Base-by-base conservation (phyloP, 2,329 filamentous ascomycete genomes). In the Passalora sequoiae region DNA sequence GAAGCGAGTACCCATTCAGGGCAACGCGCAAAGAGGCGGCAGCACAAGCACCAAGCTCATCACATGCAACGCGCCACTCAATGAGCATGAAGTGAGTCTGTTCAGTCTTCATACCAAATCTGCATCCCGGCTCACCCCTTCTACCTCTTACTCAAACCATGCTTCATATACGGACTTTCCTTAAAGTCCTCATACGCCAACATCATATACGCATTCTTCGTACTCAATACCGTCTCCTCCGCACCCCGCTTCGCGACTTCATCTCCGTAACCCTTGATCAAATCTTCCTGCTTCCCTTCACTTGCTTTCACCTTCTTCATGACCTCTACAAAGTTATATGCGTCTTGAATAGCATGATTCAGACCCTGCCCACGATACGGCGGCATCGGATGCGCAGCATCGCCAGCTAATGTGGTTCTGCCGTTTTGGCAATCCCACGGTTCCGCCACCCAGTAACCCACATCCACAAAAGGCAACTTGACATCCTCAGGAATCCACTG, bases 281-380 rank as follows among this genome's bases (percentile, higher is more conserved):
- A 12, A 15, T 33, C 28, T 10, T 42, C 16, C 22, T 35, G 22
- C n/a, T 28, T 20, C 19, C n/a, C 16, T 13, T 37, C 27, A 10
- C 42, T 41, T 8, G 24, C 24, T 19, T 27, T 22, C 16, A 44
- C 17, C 17, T 40, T 39, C 13, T 40, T 40, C 35, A 50, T 27
- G 3, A 27, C 36, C 13, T 40, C 25, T 17, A 71, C 54, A 35
- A 68, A 66, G 40, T 67, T 64, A 24, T 57, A 49, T 8, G 62
- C 67, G 38, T 72, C 69, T 1, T 54, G 55, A 28, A 72, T 65
- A 22, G 43, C 44, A 45, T 71, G 63, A 43, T 72, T 69, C 22
- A 69, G 62, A 6, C 69, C 69, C 46, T 73, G 70, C 0, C 69
- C 70, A 13, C 69, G 64, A 49, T 66, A 63, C 65, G 24, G 24